Conservation (phyloP, 2,329 filamentous ascomycete species). For the Ophiocordyceps robertsii region DNA sequence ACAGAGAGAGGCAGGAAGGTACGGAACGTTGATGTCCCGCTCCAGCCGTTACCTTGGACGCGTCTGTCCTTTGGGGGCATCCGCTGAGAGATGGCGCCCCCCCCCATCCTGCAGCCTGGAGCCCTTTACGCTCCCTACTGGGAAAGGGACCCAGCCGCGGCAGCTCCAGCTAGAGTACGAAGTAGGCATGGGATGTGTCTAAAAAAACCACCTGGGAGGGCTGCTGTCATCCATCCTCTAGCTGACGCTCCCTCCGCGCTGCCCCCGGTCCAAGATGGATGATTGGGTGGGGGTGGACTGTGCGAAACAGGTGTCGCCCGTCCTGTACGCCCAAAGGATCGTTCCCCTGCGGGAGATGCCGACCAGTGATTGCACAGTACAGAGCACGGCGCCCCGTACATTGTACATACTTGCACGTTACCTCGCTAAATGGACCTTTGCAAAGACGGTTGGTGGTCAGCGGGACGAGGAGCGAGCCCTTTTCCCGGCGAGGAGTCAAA, state of each 20-base stretch:
- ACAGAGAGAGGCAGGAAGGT: not conserved
- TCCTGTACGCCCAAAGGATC: no score
- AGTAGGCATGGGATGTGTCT: no score
- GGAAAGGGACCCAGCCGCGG: not conserved
- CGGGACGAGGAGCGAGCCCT: no score
- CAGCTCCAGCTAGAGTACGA: no score
- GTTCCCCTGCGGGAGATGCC: no score
- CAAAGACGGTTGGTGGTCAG: no score
- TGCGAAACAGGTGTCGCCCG: not conserved
- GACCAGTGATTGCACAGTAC: no score
- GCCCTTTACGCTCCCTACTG: not conserved
- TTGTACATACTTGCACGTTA: no score
- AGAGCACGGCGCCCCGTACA: no score
- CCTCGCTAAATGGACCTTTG: no score
- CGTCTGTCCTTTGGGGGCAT: not conserved
- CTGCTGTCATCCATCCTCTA: not conserved
- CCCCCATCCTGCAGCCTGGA: not conserved
- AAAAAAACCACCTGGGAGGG: not conserved
- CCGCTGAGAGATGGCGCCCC: not conserved
- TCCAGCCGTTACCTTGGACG: not conserved
- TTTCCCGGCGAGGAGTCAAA: no score
- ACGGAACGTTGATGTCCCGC: not conserved
- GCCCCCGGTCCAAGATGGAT: not conserved
- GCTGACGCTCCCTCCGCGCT: not conserved
- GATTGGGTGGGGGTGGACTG: not conserved